Evolutionary conservation across 306 rosid species (phyloP).

Genomic region (Lablab purpureus): DNA sequence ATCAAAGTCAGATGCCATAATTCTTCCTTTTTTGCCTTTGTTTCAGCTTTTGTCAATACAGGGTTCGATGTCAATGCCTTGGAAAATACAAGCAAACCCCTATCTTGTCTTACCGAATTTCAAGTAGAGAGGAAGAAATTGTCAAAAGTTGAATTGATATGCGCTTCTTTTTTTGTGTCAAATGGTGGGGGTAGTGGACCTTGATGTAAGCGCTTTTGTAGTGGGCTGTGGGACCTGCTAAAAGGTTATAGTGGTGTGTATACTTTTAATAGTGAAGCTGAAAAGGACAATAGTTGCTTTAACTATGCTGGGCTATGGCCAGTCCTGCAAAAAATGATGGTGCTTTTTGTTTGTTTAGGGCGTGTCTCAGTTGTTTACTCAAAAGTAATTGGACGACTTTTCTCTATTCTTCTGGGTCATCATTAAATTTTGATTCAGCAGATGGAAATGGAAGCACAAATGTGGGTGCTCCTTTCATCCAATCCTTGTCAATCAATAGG

Average conservation of each 20-base stretch:
- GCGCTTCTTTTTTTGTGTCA: slow-evolving; percentile 57
- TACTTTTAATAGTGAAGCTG: slow-evolving; percentile 46
- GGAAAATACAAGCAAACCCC: slow-evolving; percentile 68
- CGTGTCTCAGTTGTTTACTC: slow-evolving; percentile 44
- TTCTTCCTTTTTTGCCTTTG: slow-evolving; percentile 57
- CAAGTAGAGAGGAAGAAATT: slow-evolving; percentile 66
- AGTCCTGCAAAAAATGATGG: slow-evolving; percentile 58
- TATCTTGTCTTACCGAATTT: slow-evolving; percentile 64
- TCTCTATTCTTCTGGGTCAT: slow-evolving; percentile 53
- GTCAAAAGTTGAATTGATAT: slow-evolving; percentile 83
- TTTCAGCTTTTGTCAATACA: slow-evolving; percentile 73
- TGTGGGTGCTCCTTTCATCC: slow-evolving; percentile 4
- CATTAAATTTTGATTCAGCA: slow-evolving; percentile 55
- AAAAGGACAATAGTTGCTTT: slow-evolving; percentile 60
- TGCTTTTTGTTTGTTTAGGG: slow-evolving; percentile 56
- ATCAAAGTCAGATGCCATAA: slow-evolving; percentile 96
- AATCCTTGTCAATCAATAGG: slow-evolving; percentile 29
- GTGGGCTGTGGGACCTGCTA: slow-evolving; percentile 95
- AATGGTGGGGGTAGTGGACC: slow-evolving; percentile 80
- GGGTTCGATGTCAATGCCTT: slow-evolving; percentile 81
- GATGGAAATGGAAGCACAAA: slow-evolving; percentile 39
- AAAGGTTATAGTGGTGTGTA: slow-evolving; percentile 62
- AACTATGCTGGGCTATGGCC: slow-evolving; percentile 47
- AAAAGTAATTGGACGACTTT: slow-evolving; percentile 45
- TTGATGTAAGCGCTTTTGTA: slow-evolving; percentile 81